A percentile compares a stretch with the other conserved stretches of the same genome.
These are phyloP conservation scores for Cyclotella sp. DNA, from an alignment of 108 stramenopile species.

Conservation along the genomic window DNA sequence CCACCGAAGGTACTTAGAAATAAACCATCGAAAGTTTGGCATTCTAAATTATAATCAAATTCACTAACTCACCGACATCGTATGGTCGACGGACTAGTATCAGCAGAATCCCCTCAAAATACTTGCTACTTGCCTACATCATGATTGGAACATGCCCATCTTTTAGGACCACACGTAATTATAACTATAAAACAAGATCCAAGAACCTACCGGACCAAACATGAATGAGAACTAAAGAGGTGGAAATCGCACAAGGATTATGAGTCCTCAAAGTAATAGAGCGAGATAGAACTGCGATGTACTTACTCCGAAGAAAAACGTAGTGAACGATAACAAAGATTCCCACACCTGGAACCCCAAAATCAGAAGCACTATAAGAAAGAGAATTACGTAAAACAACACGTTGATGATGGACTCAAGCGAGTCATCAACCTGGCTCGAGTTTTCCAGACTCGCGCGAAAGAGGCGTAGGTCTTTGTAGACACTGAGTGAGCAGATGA, in stretches of 20 bases:
- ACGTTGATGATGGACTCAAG: constrained; percentile 68
- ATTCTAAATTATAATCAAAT: background rate
- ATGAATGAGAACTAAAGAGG: constrained; percentile 53
- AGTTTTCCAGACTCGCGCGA: constrained; percentile 52
- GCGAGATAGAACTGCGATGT: background rate
- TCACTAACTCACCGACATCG: constrained; percentile 46
- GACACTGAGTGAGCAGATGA: constrained; percentile 6
- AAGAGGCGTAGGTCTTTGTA: constrained; percentile 70
- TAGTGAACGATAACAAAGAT: constrained; percentile 56
- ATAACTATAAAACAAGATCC: background rate
- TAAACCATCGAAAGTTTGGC: background rate
- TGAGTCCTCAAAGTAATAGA: background rate
- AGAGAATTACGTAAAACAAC: constrained; percentile 53
- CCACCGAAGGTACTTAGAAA: background rate
- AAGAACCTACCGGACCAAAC: constrained; percentile 59
- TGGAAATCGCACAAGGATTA: background rate
- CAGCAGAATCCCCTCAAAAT: constrained; percentile 74
- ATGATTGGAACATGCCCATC: constrained; percentile 52
- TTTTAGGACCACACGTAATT: background rate
- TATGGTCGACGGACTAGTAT: constrained; percentile 60
- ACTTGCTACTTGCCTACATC: constrained; percentile 55
- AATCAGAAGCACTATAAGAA: constrained; percentile 53
- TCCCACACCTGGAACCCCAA: constrained; percentile 52
- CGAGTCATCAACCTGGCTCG: constrained; percentile 55
- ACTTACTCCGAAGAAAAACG: constrained; percentile 47